These are phyloP conservation scores for Purshia tridentata DNA, from an alignment of 306 rosid species.

Conservation along the genomic window DNA sequence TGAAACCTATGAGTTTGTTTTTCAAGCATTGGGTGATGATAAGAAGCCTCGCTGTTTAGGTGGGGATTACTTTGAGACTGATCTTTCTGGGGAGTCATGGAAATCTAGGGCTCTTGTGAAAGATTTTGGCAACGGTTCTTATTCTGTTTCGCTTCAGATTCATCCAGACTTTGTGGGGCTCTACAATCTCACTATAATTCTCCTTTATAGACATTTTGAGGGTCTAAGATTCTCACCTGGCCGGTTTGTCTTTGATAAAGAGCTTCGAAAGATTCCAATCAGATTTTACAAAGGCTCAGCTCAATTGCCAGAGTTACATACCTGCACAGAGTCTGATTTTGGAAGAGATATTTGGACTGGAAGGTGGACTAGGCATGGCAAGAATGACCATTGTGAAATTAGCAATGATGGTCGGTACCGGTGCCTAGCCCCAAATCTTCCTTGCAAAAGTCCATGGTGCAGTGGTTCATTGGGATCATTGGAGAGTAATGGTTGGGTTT, in stretches of 20 bases:
- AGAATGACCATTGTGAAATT: constrained; percentile 62
- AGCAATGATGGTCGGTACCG: constrained; percentile 71
- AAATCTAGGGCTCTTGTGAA: constrained; percentile 79
- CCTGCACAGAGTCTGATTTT: constrained; percentile 65
- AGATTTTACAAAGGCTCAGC: constrained; percentile 47
- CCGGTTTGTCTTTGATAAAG: constrained; percentile 51
- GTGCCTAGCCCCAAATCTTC: constrained; percentile 56
- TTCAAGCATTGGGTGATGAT: constrained; percentile 64
- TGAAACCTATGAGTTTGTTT: constrained; percentile 61
- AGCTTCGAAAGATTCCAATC: constrained; percentile 49
- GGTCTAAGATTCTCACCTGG: constrained; percentile 70
- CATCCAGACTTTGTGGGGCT: constrained; percentile 75
- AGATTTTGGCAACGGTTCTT: constrained; percentile 80
- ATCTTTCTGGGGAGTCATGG: constrained; percentile 85
- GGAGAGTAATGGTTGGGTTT: constrained; percentile 99
- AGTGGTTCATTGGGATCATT: constrained; percentile 69
- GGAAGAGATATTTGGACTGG: constrained; percentile 69
- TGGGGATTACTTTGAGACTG: constrained; percentile 89
- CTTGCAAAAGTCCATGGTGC: constrained; percentile 82
- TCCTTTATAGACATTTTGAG: constrained; percentile 73
- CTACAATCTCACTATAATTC: constrained; percentile 59
- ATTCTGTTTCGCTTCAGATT: constrained; percentile 66
- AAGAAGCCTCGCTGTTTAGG: constrained; percentile 77
- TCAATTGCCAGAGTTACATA: constrained; percentile 45
- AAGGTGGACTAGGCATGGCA: constrained; percentile 89